These are phyloP conservation scores for Cytospora mali DNA, from an alignment of 2,329 filamentous ascomycete genomes.

Conservation along the genomic window DNA sequence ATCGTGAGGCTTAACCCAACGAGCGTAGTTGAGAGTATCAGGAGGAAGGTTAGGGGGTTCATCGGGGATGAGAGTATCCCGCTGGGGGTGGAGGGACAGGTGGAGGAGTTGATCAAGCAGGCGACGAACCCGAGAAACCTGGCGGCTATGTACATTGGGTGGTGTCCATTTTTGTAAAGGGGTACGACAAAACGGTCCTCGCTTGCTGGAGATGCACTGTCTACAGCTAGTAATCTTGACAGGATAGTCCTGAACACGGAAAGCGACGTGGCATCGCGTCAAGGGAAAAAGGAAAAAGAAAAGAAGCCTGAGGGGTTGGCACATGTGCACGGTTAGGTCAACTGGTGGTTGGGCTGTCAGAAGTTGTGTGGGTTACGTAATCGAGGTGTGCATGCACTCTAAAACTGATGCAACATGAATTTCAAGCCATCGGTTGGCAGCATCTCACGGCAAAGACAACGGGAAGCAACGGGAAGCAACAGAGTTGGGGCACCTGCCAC, in stretches of 20 bases:
- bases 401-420: too few relatives aligned
- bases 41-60: constrained; percentile 81
- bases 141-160: constrained; percentile 95
- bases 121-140: constrained; percentile 80
- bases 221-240: not conserved
- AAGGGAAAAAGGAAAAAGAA: too few relatives aligned
- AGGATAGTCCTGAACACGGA: not conserved
- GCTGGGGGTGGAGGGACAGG: constrained; percentile 92
- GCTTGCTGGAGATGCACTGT: not conserved
- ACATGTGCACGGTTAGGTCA: too few relatives aligned
- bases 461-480: not conserved
- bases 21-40: constrained; percentile 87
- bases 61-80: constrained; percentile 88
- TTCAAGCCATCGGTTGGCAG: constrained; percentile 9
- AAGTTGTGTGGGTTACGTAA: too few relatives aligned
- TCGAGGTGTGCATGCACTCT: too few relatives aligned
- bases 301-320: too few relatives aligned
- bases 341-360: too few relatives aligned
- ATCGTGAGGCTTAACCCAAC: constrained; percentile 57
- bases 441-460: too few relatives aligned
- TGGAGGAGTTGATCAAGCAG: constrained; percentile 90
- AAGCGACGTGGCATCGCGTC: not conserved
- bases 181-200: not conserved
- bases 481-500: not conserved
- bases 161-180: constrained; percentile 64